A percentile compares a stretch with the other conserved stretches of the same genome.
These are phyloP conservation scores for Fusarium cicatricum DNA, from an alignment of 2,329 filamentous ascomycete species.

Conservation along the genomic window DNA sequence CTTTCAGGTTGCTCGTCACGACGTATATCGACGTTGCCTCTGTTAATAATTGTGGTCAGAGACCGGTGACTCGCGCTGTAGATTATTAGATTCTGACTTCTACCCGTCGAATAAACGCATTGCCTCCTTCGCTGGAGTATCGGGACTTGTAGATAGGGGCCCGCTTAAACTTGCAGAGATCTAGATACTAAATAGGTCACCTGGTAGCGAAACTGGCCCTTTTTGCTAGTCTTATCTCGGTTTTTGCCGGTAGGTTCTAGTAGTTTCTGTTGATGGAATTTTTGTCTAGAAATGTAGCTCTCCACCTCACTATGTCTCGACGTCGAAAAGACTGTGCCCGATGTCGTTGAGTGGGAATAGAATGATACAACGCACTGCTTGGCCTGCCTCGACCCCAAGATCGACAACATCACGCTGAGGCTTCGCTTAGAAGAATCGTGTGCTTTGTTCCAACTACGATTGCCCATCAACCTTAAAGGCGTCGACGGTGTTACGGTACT, in stretches of 20 bases:
- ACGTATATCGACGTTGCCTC: too few species aligned
- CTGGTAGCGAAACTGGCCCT: slow-evolving; percentile 6
- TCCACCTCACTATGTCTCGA: too few species aligned
- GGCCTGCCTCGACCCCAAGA: slow-evolving; percentile 7
- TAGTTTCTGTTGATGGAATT: too few species aligned
- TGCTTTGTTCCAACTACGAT: too few species aligned
- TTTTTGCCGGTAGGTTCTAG: neutral
- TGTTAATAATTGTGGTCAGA: too few species aligned
- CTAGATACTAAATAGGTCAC: slow-evolving; percentile 7
- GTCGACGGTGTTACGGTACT: too few species aligned
- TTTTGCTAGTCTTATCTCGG: slow-evolving; percentile 3
- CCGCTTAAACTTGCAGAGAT: slow-evolving; percentile 12
- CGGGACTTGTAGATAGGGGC: slow-evolving; percentile 9
- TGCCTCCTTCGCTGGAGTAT: slow-evolving; percentile 12
- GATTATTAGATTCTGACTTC: slow-evolving; percentile 5
- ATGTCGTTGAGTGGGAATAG: slow-evolving; percentile 8
- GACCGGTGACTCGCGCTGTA: slow-evolving; percentile 11
- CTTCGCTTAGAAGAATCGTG: neutral
- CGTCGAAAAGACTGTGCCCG: slow-evolving; percentile 5
- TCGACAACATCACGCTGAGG: slow-evolving; percentile 1
- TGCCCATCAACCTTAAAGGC: too few species aligned
- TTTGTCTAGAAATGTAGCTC: too few species aligned
- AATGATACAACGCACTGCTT: slow-evolving; percentile 12
- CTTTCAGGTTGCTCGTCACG: too few species aligned
- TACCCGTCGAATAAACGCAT: slow-evolving; percentile 10